Evolutionary conservation across 2,329 filamentous ascomycete genomes (phyloP), one percentile per base, ranked within the genome.

Genomic region (Nemania bipapillata): DNA sequence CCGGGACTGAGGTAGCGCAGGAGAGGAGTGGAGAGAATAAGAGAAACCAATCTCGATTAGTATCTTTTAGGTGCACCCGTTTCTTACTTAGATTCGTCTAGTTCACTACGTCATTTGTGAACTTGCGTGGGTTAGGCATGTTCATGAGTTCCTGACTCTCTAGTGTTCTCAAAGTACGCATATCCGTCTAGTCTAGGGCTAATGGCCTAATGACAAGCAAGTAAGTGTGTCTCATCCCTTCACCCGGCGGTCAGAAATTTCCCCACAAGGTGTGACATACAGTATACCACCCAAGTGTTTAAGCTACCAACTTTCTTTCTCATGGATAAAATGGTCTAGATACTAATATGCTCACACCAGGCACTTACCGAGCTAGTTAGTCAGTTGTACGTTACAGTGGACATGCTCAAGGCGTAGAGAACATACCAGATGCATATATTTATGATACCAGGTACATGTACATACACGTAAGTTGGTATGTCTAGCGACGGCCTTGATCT

Each of bases 21-120:
- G 55, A 37, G 35, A 32, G n/a, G n/a, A 47, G 30, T 32, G 55
- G 63, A 53, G 45, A 63, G 45, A 63, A 66, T 30, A 49, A 47
- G 54, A 54, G 67, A 63, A 61, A 57, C 40, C 42, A 52, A 50
- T 60, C 30, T 60, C 22, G 49, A 63, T 35, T 26, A 47, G 37
- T n/a, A 55, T 57, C 28, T 28, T 45, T 57, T 24, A 26, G 20
- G 22, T 49, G 56, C 28, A n/a, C 9, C 35, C 42, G 26, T 52
- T 58, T 5, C 37, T 35, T 35, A 20, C 24, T 45, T 47, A 30
- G 24, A 32, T 42, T 47, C 35, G 37, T 62, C 24, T 30, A 45
- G 22, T 37, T 35, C 28, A 22, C 28, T 30, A 61, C 26, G 58
- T 67, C 58, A 54, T 45, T 35, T 42, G 50, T 66, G 50, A 61